phyloP scores from a whole-genome alignment of 805 yeast species.

The Naumovozyma baii region DNA sequence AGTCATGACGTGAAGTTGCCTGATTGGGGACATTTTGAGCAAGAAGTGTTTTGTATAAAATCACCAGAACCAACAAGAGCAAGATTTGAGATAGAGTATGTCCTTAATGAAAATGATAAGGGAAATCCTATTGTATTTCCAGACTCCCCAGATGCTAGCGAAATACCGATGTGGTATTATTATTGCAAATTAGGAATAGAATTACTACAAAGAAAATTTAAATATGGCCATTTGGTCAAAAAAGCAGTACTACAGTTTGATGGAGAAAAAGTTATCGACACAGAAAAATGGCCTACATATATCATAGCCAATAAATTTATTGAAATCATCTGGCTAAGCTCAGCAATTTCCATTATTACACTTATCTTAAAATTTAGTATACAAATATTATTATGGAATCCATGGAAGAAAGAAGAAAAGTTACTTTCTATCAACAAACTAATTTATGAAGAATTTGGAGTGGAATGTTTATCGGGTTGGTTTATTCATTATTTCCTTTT shows the following conservation, averaged over 20 bases:
- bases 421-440: background rate
- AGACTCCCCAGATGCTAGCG: background rate
- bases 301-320: conserved; percentile 2
- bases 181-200: conserved; percentile 2
- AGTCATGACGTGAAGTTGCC: conserved; percentile 72
- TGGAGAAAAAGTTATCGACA: too few species aligned
- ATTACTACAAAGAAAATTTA: conserved; percentile 9
- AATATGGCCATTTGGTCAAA: conserved; percentile 15
- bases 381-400: conserved; percentile 11
- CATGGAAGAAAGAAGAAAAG: conserved; percentile 6
- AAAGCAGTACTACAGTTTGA: too few species aligned
- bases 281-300: conserved; percentile 17
- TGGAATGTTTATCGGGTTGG: conserved; percentile 24
- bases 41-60: conserved; percentile 80
- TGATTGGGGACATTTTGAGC: conserved; percentile 75
- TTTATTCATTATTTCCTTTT: conserved; percentile 21
- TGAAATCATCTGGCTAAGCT: conserved; percentile 13
- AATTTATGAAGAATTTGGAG: conserved; percentile 10
- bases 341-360: conserved; percentile 7
- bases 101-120: background rate
- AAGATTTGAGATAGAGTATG: background rate
- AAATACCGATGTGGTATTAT: background rate
- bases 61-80: conserved; percentile 36
- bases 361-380: conserved; percentile 2
- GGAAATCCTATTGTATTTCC: background rate